Percentiles rank a stretch among this genome's conserved stretches.
Evolutionary conservation across 2,329 filamentous ascomycete species (phyloP).

Genomic region (Peltaster fructicola): DNA sequence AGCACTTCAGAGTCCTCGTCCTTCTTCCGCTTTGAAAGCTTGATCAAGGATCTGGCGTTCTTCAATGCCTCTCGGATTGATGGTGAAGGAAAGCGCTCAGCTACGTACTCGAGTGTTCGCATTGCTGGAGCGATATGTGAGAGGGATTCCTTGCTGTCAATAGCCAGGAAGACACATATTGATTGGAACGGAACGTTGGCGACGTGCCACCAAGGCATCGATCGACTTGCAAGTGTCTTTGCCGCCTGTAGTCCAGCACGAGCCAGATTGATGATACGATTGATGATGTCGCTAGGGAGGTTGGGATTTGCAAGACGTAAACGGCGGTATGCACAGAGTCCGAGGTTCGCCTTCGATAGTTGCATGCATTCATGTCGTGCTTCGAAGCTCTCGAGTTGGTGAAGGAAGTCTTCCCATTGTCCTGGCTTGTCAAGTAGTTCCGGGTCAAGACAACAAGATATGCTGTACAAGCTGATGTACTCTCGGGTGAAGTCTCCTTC

Average conservation of each 20-base stretch:
- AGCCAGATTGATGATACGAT: constrained; percentile 30
- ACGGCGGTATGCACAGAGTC: constrained; percentile 37
- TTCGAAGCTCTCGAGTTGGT: constrained; percentile 15
- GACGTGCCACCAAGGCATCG: constrained; percentile 40
- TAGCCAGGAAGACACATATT: constrained; percentile 37
- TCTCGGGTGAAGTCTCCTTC: constrained; percentile 29
- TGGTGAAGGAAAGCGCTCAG: constrained; percentile 14
- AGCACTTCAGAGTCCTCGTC: constrained; percentile 26
- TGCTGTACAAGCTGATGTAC: constrained; percentile 34
- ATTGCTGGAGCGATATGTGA: constrained; percentile 34
- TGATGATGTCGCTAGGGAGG: constrained; percentile 26
- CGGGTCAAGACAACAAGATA: constrained; percentile 37
- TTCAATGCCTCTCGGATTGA: constrained; percentile 34
- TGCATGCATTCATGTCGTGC: constrained; percentile 15
- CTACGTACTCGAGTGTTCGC: constrained; percentile 19
- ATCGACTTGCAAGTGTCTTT: constrained; percentile 25
- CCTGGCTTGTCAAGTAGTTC: constrained; percentile 17
- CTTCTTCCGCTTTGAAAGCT: constrained; percentile 34
- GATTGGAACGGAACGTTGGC: constrained; percentile 43
- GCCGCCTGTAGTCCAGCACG: constrained; percentile 31
- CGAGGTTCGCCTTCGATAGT: constrained; percentile 35
- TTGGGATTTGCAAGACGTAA: constrained; percentile 33
- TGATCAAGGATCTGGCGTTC: constrained; percentile 36
- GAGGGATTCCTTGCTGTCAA: constrained; percentile 34
- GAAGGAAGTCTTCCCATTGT: constrained; percentile 18